Base-by-base conservation (phyloP, 768 basidiomycete genomes). In the Leccinum rimulosum region DNA sequence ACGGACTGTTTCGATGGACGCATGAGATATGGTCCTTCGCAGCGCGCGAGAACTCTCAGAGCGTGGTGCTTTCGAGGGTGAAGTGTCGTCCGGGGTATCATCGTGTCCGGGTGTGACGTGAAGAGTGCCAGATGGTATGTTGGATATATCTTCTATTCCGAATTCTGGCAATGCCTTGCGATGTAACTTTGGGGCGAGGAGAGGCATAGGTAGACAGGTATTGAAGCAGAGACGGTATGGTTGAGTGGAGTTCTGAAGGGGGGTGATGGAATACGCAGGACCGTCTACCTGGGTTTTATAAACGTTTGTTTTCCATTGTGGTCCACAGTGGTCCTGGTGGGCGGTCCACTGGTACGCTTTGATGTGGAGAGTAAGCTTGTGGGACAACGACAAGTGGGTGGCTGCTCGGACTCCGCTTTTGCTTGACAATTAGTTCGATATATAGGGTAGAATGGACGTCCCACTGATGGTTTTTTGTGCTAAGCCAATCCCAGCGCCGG, bases 1-100 rank as follows among this genome's bases (percentile, higher is more conserved):
- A n/a, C 55, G 47, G 19, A 63, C 12, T 0, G 67, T 69, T 6
- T 64, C 59, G 38, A 69, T 33, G 17, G 66, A 70, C 12, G 61
- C 56, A 38, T 9, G 45, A 7, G 69, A 71, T 10, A 30, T n/a
- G 0, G 61, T 66, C 54, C 70, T 65, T n/a, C 50, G 64, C 5
- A 69, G 54, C 1, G 60, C 53, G 28, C 48, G 61, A 40, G 58
- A 30, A 35, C 0, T 33, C n/a, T 53, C 53, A 8, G 57, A 52
- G 31, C 40, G 30, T 17, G 57, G 57, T 25, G 63, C 62, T 31
- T 10, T 17, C 9, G 61, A 47, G 25, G 55, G 54, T 4, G 14
- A 1, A 22, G 11, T 4, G 12, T 47, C 47, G 31, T 6, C n/a
- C 8, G 19, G 12, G 6, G 22, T 31, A 40, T 51, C 36, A 6